A percentile compares a stretch with the other conserved stretches of the same genome.
Conservation (phyloP, 2,329 filamentous ascomycete genomes). For the Colletotrichum phormii region DNA sequence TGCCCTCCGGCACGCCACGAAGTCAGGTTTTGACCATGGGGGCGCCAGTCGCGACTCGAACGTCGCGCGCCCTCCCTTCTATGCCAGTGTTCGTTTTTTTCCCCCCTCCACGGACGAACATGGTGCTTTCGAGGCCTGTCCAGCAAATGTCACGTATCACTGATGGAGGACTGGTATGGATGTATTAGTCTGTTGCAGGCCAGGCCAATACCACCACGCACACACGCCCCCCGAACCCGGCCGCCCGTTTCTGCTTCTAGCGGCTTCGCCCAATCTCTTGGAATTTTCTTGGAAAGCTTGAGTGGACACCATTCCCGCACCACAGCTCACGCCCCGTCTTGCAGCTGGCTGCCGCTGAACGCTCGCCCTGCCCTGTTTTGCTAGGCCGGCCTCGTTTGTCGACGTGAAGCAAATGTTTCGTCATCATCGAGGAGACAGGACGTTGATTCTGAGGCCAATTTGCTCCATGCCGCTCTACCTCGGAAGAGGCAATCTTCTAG, state of each 20-base stretch:
- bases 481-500: constrained; percentile 29
- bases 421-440: background rate
- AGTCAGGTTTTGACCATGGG: background rate
- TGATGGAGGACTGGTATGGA: background rate
- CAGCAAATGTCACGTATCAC: background rate
- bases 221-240: constrained; percentile 16
- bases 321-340: constrained; percentile 27
- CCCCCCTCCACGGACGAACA: background rate
- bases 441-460: background rate
- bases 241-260: constrained; percentile 30
- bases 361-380: constrained; percentile 17
- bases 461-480: background rate
- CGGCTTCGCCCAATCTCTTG: constrained; percentile 37
- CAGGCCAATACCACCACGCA: constrained; percentile 7
- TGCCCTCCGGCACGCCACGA: background rate
- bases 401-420: background rate
- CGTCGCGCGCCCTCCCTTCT: background rate
- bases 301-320: constrained; percentile 37
- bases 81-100: background rate
- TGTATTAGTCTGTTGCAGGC: background rate
- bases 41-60: background rate
- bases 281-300: constrained; percentile 38
- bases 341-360: constrained; percentile 26
- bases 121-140: background rate
- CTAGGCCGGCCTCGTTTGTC: background rate